Conservation (phyloP, 495 filamentous ascomycete genomes). For the Jackrogersella multiformis region DNA sequence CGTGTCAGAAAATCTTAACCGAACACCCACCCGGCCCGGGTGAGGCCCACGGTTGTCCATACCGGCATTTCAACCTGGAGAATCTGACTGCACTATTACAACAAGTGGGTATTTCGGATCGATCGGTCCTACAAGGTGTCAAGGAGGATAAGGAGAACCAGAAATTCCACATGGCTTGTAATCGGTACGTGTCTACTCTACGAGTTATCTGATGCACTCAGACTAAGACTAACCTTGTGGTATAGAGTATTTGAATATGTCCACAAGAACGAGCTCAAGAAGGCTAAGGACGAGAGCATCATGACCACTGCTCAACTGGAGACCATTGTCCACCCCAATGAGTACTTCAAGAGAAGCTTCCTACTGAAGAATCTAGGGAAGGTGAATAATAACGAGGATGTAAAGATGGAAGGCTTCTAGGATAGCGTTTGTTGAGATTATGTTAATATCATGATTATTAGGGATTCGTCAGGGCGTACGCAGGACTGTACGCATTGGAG, state of each 20-base stretch:
- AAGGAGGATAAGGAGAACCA: slow-evolving; percentile 88
- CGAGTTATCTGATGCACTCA: not conserved
- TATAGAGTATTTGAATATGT: slow-evolving; percentile 83
- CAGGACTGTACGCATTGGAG: slow-evolving; percentile 1
- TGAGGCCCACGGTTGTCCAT: slow-evolving; percentile 93
- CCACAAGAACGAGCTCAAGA: slow-evolving; percentile 87
- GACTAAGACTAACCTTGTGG: not conserved
- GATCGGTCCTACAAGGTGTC: slow-evolving; percentile 78
- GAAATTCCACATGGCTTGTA: slow-evolving; percentile 95
- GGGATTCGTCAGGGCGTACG: slow-evolving; percentile 2
- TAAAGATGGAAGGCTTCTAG: slow-evolving; percentile 59
- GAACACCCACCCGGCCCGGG: slow-evolving; percentile 85
- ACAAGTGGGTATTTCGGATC: slow-evolving; percentile 77
- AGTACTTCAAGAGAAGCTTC: slow-evolving; percentile 95
- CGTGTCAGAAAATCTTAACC: slow-evolving; percentile 91
- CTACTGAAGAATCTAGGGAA: slow-evolving; percentile 77
- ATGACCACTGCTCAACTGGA: slow-evolving; percentile 85
- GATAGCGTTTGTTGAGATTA: not conserved
- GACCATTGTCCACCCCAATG: slow-evolving; percentile 97
- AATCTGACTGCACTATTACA: slow-evolving; percentile 82
- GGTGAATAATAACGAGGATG: slow-evolving; percentile 47
- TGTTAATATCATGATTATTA: not conserved
- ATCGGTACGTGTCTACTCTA: slow-evolving; percentile 62
- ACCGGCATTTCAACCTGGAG: slow-evolving; percentile 87
- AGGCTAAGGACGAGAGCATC: slow-evolving; percentile 81